These are phyloP conservation scores for Lipomyces oligophaga DNA, from an alignment of 805 yeast genomes.

Conservation along the genomic window DNA sequence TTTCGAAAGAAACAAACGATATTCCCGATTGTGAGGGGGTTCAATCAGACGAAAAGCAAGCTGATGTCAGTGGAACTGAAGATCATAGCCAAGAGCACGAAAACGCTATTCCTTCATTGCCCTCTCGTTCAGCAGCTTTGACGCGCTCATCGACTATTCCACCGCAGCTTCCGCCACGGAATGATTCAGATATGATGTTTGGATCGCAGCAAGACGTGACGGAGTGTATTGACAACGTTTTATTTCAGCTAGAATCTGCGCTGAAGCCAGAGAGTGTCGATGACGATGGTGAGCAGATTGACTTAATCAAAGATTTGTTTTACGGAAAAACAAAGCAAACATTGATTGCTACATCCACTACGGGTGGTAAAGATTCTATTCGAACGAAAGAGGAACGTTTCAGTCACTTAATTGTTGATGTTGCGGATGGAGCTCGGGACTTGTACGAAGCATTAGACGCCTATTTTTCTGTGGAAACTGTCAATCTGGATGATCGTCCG, in stretches of 20 bases:
- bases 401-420: constrained; percentile 74
- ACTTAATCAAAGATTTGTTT: constrained; percentile 72
- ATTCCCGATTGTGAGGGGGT: background rate
- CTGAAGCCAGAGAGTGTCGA: constrained; percentile 63
- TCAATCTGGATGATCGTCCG: constrained; percentile 62
- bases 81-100: too few species aligned
- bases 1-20: background rate
- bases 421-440: constrained; percentile 82
- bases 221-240: constrained; percentile 91
- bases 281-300: constrained; percentile 73
- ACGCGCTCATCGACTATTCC: constrained; percentile 6
- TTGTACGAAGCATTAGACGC: constrained; percentile 87
- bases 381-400: constrained; percentile 62
- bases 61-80: background rate
- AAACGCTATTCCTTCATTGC: background rate
- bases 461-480: constrained; percentile 68
- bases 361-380: background rate
- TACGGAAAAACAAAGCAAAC: constrained; percentile 83
- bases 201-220: constrained; percentile 95
- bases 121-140: constrained; percentile 1
- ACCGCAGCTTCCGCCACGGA: constrained; percentile 9
- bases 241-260: constrained; percentile 87
- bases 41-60: background rate
- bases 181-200: constrained; percentile 24
- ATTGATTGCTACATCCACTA: constrained; percentile 41